Conservation (phyloP, 2,329 filamentous ascomycete genomes). For the Graphiopsis chlorocephala region DNA sequence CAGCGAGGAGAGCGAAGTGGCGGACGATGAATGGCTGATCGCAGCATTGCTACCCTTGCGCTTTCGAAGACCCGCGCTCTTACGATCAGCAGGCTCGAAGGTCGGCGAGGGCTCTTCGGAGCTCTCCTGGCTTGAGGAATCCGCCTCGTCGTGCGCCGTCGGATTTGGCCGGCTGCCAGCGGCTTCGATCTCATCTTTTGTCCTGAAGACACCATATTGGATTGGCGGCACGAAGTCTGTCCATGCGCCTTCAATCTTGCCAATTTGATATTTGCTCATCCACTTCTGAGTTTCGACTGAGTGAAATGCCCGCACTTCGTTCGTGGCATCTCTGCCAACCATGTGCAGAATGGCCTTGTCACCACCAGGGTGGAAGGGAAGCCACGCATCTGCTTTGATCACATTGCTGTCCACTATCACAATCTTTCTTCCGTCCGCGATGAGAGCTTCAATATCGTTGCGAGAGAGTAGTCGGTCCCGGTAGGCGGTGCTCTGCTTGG, state of each 20-base stretch:
- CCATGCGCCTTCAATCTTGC: constrained; percentile 77
- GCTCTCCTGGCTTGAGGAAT: constrained; percentile 33
- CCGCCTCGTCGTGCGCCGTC: constrained; percentile 32
- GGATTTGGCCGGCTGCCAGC: background rate
- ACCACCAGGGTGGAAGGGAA: constrained; percentile 87
- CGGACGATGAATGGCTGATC: constrained; percentile 45
- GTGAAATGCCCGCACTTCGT: constrained; percentile 94
- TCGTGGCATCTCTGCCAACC: constrained; percentile 70
- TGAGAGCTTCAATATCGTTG: constrained; percentile 66
- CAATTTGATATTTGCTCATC: constrained; percentile 83
- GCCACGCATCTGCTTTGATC: constrained; percentile 83
- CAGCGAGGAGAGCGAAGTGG: constrained; percentile 59
- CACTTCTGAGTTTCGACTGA: constrained; percentile 70
- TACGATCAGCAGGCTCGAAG: constrained; percentile 53
- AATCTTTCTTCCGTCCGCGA: constrained; percentile 75
- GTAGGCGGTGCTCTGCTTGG: constrained; percentile 14
- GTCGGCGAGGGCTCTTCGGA: constrained; percentile 59
- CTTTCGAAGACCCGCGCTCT: background rate
- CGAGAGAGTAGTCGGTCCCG: constrained; percentile 28
- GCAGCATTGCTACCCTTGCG: background rate
- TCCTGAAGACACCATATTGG: constrained; percentile 77
- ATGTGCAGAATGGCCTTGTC: constrained; percentile 89
- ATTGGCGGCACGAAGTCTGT: constrained; percentile 86
- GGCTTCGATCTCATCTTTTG: constrained; percentile 41
- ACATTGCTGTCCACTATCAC: constrained; percentile 80